Percentiles rank a stretch among this genome's conserved stretches.
These are phyloP conservation scores for Lepiota subincarnata DNA, from an alignment of 768 basidiomycete genomes.

Conservation along the genomic window DNA sequence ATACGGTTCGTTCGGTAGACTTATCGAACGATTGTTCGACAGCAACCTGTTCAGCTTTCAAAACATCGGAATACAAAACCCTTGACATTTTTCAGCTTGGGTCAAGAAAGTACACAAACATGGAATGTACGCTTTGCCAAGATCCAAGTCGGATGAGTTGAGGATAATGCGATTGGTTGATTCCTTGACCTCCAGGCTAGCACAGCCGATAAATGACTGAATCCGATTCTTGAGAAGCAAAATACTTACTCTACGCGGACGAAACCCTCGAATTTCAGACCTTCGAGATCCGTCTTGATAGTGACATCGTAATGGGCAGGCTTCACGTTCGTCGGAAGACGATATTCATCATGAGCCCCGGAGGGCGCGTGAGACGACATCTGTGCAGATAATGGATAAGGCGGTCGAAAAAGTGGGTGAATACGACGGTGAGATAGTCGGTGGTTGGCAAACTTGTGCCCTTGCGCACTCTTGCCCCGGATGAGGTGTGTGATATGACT, in stretches of 20 bases:
- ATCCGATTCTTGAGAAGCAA: not conserved
- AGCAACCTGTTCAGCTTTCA: constrained; percentile 42
- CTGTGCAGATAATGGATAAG: not conserved
- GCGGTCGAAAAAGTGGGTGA: not conserved
- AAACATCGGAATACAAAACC: constrained; percentile 49
- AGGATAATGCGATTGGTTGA: constrained; percentile 61
- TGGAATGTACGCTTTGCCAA: constrained; percentile 46
- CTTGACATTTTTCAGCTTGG: constrained; percentile 17
- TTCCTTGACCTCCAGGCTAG: constrained; percentile 58
- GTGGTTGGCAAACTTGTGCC: constrained; percentile 1
- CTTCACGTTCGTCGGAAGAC: constrained; percentile 63
- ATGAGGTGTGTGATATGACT: constrained; percentile 9
- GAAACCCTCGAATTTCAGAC: constrained; percentile 71
- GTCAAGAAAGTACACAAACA: not conserved
- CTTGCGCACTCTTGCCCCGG: not conserved
- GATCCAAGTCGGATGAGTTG: constrained; percentile 57
- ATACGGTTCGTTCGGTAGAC: constrained; percentile 58
- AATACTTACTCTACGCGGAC: constrained; percentile 61
- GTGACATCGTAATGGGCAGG: constrained; percentile 78
- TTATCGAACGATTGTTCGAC: constrained; percentile 51
- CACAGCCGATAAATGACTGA: constrained; percentile 3
- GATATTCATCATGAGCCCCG: constrained; percentile 36
- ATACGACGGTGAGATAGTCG: constrained; percentile 5
- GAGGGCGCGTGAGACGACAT: constrained; percentile 25
- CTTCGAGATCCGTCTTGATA: constrained; percentile 77